A percentile compares a stretch with the other conserved stretches of the same genome.
phyloP scores from a whole-genome alignment of 2,329 filamentous ascomycete genomes.

The Fusarium sp. region DNA sequence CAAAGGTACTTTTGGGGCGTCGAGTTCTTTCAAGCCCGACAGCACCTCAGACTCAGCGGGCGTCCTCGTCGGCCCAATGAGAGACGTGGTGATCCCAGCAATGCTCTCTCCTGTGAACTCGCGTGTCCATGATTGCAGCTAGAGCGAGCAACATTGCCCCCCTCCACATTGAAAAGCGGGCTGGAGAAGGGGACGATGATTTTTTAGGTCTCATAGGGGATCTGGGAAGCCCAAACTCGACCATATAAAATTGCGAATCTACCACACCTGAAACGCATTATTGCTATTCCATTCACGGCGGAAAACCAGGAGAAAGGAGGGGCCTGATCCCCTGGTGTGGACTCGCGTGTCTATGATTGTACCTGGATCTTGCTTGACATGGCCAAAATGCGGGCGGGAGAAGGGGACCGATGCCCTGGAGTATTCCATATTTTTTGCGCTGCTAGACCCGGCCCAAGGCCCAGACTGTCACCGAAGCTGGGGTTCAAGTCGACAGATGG shows the following conservation, averaged over 20 bases:
- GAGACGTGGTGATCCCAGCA: conserved; percentile 12
- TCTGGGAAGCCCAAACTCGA: not conserved
- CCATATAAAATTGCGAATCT: not conserved
- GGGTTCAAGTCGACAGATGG: not conserved
- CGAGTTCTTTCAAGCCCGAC: conserved; percentile 19
- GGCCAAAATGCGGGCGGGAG: not conserved
- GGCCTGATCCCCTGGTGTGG: not conserved
- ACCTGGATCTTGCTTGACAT: not conserved
- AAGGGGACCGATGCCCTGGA: conserved; percentile 18
- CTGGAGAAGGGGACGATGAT: not conserved
- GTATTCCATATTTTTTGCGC: conserved; percentile 4
- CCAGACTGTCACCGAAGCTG: conserved; percentile 15
- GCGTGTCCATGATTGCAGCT: conserved; percentile 23
- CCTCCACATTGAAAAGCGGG: conserved; percentile 9
- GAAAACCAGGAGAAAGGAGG: not conserved
- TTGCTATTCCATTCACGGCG: not conserved
- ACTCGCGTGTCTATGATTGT: not conserved
- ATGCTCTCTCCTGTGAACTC: conserved; percentile 16
- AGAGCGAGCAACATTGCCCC: conserved; percentile 10
- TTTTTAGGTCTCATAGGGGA: not conserved
- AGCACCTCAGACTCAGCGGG: conserved; percentile 21
- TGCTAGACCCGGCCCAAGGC: conserved; percentile 17
- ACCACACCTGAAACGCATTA: not conserved
- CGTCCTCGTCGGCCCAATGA: conserved; percentile 26
- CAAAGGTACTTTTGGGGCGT: conserved; percentile 12